Evolutionary conservation across 2,329 filamentous ascomycete genomes (phyloP).

Genomic region (Penicillium thymicola): DNA sequence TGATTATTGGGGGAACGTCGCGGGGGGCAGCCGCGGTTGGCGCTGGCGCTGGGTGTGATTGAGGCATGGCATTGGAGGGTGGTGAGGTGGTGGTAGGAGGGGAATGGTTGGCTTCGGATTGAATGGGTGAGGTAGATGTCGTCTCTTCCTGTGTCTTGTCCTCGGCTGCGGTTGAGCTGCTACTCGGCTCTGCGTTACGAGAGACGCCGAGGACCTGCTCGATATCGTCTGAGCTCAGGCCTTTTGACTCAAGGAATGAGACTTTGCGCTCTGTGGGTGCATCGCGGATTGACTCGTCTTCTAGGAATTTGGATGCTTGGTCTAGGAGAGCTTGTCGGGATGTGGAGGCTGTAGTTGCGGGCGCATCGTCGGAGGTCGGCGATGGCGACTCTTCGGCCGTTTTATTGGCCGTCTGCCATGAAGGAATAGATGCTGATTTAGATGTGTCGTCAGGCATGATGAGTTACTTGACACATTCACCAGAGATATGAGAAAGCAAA

Average conservation of each 20-base stretch:
- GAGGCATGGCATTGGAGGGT: conserved; percentile 15
- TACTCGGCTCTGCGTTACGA: conserved; percentile 31
- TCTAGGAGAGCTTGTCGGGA: conserved; percentile 50
- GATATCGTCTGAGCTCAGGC: conserved; percentile 65
- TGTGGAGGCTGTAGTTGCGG: conserved; percentile 14
- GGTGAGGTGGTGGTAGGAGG: conserved; percentile 6
- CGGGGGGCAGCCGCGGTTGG: conserved; percentile 27
- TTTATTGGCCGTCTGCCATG: conserved; percentile 36
- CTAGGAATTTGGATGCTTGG: conserved; percentile 71
- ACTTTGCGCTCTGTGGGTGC: conserved; percentile 69
- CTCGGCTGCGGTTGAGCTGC: conserved; percentile 13
- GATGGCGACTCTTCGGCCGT: conserved; percentile 32
- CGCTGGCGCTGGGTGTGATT: conserved; percentile 14
- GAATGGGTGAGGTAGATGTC: conserved; percentile 5
- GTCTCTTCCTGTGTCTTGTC: conserved; percentile 11
- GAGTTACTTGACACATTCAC: background rate
- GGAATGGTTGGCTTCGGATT: conserved; percentile 7
- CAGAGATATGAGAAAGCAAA: background rate
- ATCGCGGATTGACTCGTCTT: conserved; percentile 68
- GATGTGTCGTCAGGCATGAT: conserved; percentile 35
- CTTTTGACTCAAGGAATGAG: conserved; percentile 74
- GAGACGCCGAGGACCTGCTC: conserved; percentile 57
- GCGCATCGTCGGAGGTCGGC: conserved; percentile 26
- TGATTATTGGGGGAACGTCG: conserved; percentile 60
- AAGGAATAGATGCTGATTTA: conserved; percentile 38